phyloP scores from a whole-genome alignment of 306 rosid genomes.

The Cucurbita argyrosperma region DNA sequence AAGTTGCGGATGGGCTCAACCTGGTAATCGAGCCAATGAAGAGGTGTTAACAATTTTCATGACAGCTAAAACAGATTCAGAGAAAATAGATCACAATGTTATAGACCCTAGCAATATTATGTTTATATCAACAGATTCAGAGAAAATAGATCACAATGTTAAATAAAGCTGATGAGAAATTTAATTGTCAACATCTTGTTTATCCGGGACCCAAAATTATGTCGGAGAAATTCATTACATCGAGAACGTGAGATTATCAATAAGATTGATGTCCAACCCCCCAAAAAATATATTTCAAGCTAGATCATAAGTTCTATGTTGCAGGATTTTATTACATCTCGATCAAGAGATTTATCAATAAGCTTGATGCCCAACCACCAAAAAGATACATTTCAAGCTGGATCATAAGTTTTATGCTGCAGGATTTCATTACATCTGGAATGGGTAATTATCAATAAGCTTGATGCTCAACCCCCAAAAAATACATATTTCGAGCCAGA shows the following conservation, averaged over 20 bases:
- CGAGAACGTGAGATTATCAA: background rate
- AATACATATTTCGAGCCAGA: too few relatives aligned
- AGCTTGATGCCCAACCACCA: background rate
- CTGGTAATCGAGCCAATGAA: constrained; percentile 31
- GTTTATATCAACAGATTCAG: background rate
- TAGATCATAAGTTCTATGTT: background rate
- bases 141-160: background rate
- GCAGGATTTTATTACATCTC: background rate
- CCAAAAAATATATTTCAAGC: background rate
- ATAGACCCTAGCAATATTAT: background rate
- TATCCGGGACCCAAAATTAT: background rate
- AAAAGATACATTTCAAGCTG: background rate
- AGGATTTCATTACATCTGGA: background rate
- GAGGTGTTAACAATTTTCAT: constrained; percentile 6
- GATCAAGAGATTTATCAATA: background rate
- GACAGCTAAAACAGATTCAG: background rate
- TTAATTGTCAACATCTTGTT: background rate
- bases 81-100: background rate
- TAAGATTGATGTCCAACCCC: background rate
- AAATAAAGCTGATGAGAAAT: background rate
- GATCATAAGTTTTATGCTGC: background rate
- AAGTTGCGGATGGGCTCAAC: constrained; percentile 95
- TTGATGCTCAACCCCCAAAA: too few relatives aligned
- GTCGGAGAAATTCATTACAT: background rate
- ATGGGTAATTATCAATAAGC: too few relatives aligned